phyloP scores from a whole-genome alignment of 2,329 filamentous ascomycete genomes.

The Juglanconis juglandina region DNA sequence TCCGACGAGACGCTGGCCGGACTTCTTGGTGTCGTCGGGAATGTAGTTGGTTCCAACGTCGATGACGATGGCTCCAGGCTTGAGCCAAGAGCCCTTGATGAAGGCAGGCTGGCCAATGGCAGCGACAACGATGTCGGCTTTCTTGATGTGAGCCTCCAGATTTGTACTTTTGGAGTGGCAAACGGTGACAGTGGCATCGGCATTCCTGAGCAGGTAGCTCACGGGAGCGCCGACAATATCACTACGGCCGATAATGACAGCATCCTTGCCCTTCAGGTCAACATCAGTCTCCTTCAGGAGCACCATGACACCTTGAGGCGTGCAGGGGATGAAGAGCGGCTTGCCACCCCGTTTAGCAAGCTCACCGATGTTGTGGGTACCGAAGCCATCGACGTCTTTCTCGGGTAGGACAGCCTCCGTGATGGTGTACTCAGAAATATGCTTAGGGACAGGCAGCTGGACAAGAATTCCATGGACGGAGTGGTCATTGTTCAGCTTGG shows the following conservation, averaged over 20 bases:
- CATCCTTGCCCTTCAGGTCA: slow-evolving; percentile 82
- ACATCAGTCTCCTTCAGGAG: slow-evolving; percentile 81
- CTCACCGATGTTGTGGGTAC: slow-evolving; percentile 90
- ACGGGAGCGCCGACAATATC: slow-evolving; percentile 97
- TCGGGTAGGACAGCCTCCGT: slow-evolving; percentile 88
- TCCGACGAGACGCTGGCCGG: slow-evolving; percentile 85
- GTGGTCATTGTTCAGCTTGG: slow-evolving; percentile 80
- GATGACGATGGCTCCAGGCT: slow-evolving; percentile 91
- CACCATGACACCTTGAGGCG: slow-evolving; percentile 95
- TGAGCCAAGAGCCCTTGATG: slow-evolving; percentile 93
- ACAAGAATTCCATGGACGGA: slow-evolving; percentile 88
- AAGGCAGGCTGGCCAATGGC: slow-evolving; percentile 86
- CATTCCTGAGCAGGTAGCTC: slow-evolving; percentile 91
- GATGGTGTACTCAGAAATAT: slow-evolving; percentile 85
- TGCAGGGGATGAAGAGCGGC: slow-evolving; percentile 90
- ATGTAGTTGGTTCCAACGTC: slow-evolving; percentile 98
- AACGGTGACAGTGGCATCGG: slow-evolving; percentile 92
- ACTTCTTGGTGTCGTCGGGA: slow-evolving; percentile 83
- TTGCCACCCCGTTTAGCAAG: slow-evolving; percentile 90
- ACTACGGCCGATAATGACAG: slow-evolving; percentile 89
- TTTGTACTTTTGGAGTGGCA: slow-evolving; percentile 87
- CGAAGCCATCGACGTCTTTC: slow-evolving; percentile 98
- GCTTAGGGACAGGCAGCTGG: slow-evolving; percentile 83
- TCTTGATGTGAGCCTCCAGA: slow-evolving; percentile 70
- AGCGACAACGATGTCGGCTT: slow-evolving; percentile 84